phyloP scores from a whole-genome alignment of 2,329 filamentous ascomycete genomes.

The Paecilomyces formosus region DNA sequence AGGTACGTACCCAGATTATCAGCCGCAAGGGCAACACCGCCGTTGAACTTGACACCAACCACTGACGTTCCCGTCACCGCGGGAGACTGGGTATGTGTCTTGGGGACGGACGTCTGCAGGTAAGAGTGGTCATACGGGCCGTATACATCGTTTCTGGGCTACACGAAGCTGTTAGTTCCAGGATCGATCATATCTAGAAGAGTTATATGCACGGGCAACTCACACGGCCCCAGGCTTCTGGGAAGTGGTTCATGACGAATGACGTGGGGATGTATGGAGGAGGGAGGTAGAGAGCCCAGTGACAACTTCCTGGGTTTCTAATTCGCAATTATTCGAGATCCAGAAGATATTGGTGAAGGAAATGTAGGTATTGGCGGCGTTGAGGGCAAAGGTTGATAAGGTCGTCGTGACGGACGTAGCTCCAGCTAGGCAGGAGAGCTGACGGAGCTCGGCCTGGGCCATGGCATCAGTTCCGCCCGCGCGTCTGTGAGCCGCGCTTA shows the following conservation, averaged over 20 bases:
- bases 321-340: background rate
- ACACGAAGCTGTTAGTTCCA: constrained; percentile 27
- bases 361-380: background rate
- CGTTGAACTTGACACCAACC: constrained; percentile 88
- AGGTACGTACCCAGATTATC: constrained; percentile 75
- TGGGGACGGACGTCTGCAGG: constrained; percentile 63
- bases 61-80: constrained; percentile 97
- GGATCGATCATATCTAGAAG: constrained; percentile 16
- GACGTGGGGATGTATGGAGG: background rate
- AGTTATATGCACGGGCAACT: constrained; percentile 19
- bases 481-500: constrained; percentile 6
- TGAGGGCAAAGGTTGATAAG: background rate
- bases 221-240: constrained; percentile 60
- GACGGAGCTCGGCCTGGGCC: constrained; percentile 25
- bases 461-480: background rate
- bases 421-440: constrained; percentile 27
- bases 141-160: constrained; percentile 98
- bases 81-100: constrained; percentile 81
- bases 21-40: constrained; percentile 91
- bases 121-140: constrained; percentile 85
- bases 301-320: background rate
- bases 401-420: constrained; percentile 3
- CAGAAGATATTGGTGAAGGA: background rate
- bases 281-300: background rate
- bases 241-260: constrained; percentile 56